Conservation (phyloP, 1,284 basidiomycete species). For the Moesziomyces sp. region DNA sequence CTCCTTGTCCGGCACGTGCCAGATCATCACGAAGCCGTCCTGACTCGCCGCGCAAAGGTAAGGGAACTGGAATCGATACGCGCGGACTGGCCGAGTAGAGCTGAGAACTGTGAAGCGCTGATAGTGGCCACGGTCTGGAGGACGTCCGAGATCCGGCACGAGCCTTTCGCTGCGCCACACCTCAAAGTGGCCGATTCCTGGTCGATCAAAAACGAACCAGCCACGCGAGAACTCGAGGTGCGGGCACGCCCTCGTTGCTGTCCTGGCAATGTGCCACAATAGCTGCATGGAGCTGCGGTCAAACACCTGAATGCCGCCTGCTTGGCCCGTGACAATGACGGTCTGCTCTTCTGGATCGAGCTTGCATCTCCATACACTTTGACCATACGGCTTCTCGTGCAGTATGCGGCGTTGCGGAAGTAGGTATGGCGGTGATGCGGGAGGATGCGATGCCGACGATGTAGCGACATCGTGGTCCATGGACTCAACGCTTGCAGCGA, state of each 20-base stretch:
- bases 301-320: constrained; percentile 34
- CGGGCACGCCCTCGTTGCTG: constrained; percentile 36
- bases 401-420: constrained; percentile 13
- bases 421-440: background rate
- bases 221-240: constrained; percentile 60
- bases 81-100: constrained; percentile 32
- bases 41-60: constrained; percentile 46
- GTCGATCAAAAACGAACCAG: constrained; percentile 57
- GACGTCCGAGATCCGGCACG: constrained; percentile 33
- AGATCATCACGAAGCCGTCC: constrained; percentile 41
- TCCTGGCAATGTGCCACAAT: constrained; percentile 45
- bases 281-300: constrained; percentile 33
- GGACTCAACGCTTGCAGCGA: too few species aligned
- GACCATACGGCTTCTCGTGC: constrained; percentile 4
- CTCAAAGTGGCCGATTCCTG: constrained; percentile 49
- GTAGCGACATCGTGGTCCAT: background rate
- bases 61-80: constrained; percentile 59
- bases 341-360: constrained; percentile 55
- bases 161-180: constrained; percentile 56
- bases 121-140: constrained; percentile 49
- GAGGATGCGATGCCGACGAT: background rate
- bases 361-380: constrained; percentile 57
- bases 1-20: constrained; percentile 39
- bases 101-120: constrained; percentile 35
- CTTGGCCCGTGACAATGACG: constrained; percentile 42